Evolutionary conservation across 208 protist genomes (phyloP).

Genomic region (Acanthamoeba polyphaga): DNA sequence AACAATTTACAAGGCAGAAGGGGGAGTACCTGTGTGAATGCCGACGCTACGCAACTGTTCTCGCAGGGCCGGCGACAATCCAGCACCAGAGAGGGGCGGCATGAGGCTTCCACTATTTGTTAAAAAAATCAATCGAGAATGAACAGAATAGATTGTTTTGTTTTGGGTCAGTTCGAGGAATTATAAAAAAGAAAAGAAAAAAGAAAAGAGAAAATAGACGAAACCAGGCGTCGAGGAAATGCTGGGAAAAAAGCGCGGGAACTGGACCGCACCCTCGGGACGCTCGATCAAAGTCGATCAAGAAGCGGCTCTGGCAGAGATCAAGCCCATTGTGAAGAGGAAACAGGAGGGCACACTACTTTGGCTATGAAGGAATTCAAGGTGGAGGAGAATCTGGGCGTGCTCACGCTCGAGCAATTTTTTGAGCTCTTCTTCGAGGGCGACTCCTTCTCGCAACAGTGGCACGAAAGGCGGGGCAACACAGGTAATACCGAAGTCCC

Average conservation of each 20-base stretch:
- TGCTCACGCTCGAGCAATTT: not conserved
- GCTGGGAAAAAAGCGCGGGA: not conserved
- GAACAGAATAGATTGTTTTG: too few species aligned
- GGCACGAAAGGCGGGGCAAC: slow-evolving; percentile 2
- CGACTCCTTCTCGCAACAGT: not conserved
- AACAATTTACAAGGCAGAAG: not conserved
- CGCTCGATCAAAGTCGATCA: too few species aligned
- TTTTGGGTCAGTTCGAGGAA: too few species aligned
- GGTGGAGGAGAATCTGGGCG: slow-evolving; percentile 4
- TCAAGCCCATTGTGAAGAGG: not conserved
- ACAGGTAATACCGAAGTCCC: not conserved
- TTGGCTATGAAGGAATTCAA: not conserved
- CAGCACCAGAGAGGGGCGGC: slow-evolving; percentile 2
- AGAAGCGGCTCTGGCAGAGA: too few species aligned
- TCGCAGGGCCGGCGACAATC: not conserved
- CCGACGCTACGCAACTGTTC: not conserved
- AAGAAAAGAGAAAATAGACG: too few species aligned
- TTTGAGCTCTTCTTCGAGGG: slow-evolving; percentile 25
- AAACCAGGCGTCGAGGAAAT: not conserved
- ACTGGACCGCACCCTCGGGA: not conserved
- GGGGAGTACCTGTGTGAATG: not conserved
- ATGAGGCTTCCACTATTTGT: too few species aligned
- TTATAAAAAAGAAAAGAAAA: not conserved
- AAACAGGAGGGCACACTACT: too few species aligned
- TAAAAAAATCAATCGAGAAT: too few species aligned